Evolutionary conservation across 768 basidiomycete species (phyloP), one percentile per base, ranked within the genome.

Genomic region (Daedalea quercina): DNA sequence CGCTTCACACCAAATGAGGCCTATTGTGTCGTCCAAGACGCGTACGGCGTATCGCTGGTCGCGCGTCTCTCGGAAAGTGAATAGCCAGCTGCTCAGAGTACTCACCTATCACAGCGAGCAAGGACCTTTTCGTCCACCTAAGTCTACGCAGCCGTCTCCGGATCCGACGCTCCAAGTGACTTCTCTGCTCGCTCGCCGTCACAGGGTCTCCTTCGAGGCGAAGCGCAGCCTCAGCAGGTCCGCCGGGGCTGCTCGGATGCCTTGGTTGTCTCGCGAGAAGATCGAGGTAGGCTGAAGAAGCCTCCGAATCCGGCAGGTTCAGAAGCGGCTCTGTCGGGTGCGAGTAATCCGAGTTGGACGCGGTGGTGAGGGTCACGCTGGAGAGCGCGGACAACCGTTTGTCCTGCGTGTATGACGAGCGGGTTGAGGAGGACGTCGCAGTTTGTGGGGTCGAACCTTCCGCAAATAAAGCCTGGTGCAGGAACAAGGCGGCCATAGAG

Each of bases 401-500:
- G 28, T 59, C 51, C 13, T 40, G 15, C 37, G 37, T 15, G 15
- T 8, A 40, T 40, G 37, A 40, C 19, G 37, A 40, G 37, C 37
- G 37, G 7, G 37, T 15, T 6, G 37, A 40, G 37, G 19, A 40
- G 37, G 19, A 40, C 37, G 37, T 40, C 37, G 13, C 37, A 15
- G 37, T 15, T 15, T 40, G 37, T 6, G 37, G 7, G 19, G 17
- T 15, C 37, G 37, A 40, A 15, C 37, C 17, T 40, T 17, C 19
- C 44, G 71, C 56, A 65, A 77, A 77, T 51, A 80, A 61, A 28
- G 76, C 70, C 60, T 80, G 76, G 66, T 84, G 82, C 47, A 82
- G 73, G 63, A 77, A 76, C 48, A 82, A 64, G 48, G 79, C 80
- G 51, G 81, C 76, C 84, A 86, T 86, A 17, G 44, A 3, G 17